Base-by-base conservation (phyloP, 345 rosid genomes). In the Microthlaspi erraticum region DNA sequence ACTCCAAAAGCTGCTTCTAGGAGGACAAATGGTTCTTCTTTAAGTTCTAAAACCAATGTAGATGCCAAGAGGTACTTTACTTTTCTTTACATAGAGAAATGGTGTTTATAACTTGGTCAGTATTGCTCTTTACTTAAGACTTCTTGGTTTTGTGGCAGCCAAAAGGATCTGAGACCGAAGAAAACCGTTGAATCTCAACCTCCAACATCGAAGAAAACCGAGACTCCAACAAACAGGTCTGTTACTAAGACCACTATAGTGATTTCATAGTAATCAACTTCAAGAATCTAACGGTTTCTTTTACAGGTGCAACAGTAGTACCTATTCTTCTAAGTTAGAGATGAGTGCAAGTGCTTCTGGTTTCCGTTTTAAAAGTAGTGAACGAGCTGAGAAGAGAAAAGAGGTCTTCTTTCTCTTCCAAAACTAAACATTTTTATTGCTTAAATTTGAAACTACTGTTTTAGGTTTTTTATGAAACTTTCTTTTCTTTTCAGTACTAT, bases 311-410 rank as follows among this genome's bases (percentile, higher is more conserved):
- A 81, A 78, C 79, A 79, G 60, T 73, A 66, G 74, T 60, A 62
- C 37, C 17, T 55, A 53, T 72, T 78, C 79, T 37, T 12, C 73
- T 63, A 92, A 83, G 80, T 73, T 79, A 44, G 83, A 80, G 31
- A 71, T 37, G 51, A 83, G 78, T 81, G 48, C 82, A 54, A 64
- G 19, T 62, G 71, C 81, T 56, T 52, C 76, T 46, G 60, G 58
- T 64, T 88, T 90, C 80, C 79, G 52, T 68, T 87, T 92, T 84
- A 87, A 77, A 71, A 74, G 93, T 66, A 72, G 77, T 46, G 90
- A 85, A 72, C 83, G 95, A 46, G 98, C 95, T 19, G 90, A 82
- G 78, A 85, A 82, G 74, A 82, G 95, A 85, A 93, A 83, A 83
- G 89, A 90, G 91, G 98, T 83, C 33, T 46, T 68, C 5, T 60